phyloP scores from a whole-genome alignment of 2,329 filamentous ascomycete species.

The Colletotrichum musae region DNA sequence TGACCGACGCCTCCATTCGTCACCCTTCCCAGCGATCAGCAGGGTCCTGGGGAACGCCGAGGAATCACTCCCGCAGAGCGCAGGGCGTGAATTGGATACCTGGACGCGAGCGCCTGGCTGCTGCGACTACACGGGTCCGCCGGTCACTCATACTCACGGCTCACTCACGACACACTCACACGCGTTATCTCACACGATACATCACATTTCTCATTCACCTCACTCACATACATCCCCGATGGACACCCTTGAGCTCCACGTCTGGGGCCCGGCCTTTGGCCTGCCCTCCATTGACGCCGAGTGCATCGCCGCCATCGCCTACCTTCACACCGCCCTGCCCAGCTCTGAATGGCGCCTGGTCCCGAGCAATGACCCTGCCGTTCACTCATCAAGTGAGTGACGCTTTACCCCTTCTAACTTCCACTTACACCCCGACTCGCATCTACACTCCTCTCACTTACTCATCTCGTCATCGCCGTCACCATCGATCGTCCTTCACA shows the following conservation, averaged over 20 bases:
- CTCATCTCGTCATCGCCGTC: neutral
- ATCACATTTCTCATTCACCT: neutral
- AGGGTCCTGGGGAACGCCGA: constrained; percentile 17
- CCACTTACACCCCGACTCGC: constrained; percentile 38
- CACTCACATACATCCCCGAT: constrained; percentile 9
- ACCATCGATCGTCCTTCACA: constrained; percentile 33
- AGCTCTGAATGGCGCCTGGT: constrained; percentile 77
- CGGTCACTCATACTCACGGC: constrained; percentile 18
- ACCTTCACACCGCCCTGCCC: constrained; percentile 76
- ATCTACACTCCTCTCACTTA: neutral
- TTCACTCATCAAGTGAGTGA: constrained; percentile 78
- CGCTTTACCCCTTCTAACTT: constrained; percentile 11
- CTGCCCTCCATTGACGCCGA: constrained; percentile 93
- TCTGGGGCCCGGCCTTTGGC: constrained; percentile 91
- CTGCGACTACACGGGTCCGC: neutral
- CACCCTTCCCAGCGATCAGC: constrained; percentile 19
- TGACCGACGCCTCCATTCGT: constrained; percentile 15
- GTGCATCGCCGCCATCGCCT: constrained; percentile 87
- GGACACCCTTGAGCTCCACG: constrained; percentile 79
- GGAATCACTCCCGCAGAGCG: neutral
- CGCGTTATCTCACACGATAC: neutral
- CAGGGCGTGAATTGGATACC: constrained; percentile 19
- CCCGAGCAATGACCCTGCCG: constrained; percentile 79
- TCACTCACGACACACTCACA: constrained; percentile 19
- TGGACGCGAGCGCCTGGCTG: constrained; percentile 8